phyloP scores from a whole-genome alignment of 2,329 filamentous ascomycete genomes.

The Trichoderma asperellum region DNA sequence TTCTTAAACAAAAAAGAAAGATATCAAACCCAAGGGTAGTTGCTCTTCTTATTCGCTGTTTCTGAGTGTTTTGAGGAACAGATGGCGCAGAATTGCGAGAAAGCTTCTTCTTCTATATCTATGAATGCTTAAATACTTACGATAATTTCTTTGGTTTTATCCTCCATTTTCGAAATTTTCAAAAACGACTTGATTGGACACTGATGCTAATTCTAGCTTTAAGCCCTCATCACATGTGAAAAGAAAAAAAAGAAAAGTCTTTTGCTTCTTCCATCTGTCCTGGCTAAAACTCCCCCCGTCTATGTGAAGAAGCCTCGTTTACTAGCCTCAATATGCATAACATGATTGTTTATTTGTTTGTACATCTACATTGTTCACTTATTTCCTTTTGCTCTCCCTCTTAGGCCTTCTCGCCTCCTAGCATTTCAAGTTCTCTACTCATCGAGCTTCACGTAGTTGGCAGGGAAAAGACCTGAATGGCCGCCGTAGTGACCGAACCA shows the following conservation, averaged over 20 bases:
- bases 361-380: conserved; percentile 14
- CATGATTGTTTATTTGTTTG: conserved; percentile 23
- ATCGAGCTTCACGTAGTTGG: conserved; percentile 69
- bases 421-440: conserved; percentile 32
- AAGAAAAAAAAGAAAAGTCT: neutral
- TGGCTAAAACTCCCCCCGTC: neutral
- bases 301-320: conserved; percentile 6
- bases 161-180: neutral
- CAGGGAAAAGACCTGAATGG: conserved; percentile 79
- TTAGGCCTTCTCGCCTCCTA: neutral
- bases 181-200: neutral
- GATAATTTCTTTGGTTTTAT: neutral
- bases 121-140: neutral
- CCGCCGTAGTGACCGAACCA: conserved; percentile 90
- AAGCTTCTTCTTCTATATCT: neutral
- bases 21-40: neutral
- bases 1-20: neutral
- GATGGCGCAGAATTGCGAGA: neutral
- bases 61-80: neutral
- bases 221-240: neutral
- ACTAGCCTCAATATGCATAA: conserved; percentile 18
- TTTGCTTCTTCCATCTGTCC: neutral
- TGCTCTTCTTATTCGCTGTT: neutral
- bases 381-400: neutral
- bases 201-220: neutral